These are phyloP conservation scores for Auriscalpium orientale DNA, from an alignment of 768 basidiomycete species.

Conservation along the genomic window DNA sequence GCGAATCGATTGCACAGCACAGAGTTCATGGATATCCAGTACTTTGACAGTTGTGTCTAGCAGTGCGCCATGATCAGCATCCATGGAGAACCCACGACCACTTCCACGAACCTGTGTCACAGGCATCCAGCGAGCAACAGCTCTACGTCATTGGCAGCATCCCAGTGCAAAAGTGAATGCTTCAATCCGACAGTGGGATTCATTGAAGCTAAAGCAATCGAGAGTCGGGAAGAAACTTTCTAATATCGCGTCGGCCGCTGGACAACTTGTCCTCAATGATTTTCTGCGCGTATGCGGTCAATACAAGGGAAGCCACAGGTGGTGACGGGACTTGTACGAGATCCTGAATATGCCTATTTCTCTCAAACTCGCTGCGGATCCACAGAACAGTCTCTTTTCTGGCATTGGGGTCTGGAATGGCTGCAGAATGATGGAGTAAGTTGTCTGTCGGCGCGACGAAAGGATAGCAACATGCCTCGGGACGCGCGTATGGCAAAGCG, in stretches of 20 bases:
- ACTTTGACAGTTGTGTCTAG: no score
- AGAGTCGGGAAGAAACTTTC: constrained; percentile 41
- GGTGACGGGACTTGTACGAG: constrained; percentile 33
- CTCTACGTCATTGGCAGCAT: no score
- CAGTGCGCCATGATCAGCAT: no score
- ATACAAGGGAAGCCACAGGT: not conserved
- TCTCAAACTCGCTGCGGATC: constrained; percentile 68
- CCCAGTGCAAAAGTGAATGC: no score
- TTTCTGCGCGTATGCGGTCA: constrained; percentile 27
- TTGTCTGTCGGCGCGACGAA: constrained; percentile 5
- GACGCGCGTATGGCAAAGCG: constrained; percentile 63
- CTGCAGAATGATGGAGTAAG: constrained; percentile 29
- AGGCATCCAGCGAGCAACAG: no score
- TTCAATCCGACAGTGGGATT: no score
- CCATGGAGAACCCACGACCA: no score
- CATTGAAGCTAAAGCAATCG: not conserved
- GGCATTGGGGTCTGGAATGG: constrained; percentile 51
- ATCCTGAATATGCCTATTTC: constrained; percentile 50
- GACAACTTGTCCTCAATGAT: constrained; percentile 57
- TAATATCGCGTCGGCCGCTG: constrained; percentile 51
- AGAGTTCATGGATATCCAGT: no score
- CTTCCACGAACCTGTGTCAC: no score
- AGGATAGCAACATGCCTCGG: constrained; percentile 36
- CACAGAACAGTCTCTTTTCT: constrained; percentile 62
- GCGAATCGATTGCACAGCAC: no score